phyloP scores from a whole-genome alignment of 2,329 filamentous ascomycete genomes.

The Paraphaeosphaeria sporulosa region DNA sequence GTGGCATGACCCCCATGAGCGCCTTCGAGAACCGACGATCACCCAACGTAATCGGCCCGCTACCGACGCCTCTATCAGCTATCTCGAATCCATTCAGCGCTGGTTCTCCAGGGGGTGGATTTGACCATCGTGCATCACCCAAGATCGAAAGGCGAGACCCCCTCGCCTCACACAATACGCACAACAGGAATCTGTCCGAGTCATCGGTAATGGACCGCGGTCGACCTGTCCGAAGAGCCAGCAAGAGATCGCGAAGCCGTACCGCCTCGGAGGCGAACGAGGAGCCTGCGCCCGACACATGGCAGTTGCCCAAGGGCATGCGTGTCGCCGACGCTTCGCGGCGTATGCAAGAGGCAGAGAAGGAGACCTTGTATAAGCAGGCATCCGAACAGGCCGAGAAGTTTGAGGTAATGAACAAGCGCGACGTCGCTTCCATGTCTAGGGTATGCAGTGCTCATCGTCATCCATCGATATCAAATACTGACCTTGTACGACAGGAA shows the following conservation, averaged over 20 bases:
- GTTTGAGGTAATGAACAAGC: conserved; percentile 51
- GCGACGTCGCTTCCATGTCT: conserved; percentile 61
- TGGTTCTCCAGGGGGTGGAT: conserved; percentile 37
- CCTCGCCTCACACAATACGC: conserved; percentile 28
- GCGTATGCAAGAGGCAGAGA: conserved; percentile 45
- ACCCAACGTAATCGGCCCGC: conserved; percentile 35
- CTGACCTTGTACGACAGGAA: conserved; percentile 60
- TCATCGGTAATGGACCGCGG: conserved; percentile 50
- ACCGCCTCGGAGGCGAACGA: conserved; percentile 45
- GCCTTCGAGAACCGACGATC: conserved; percentile 42
- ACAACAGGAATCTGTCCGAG: conserved; percentile 48
- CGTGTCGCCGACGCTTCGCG: conserved; percentile 44
- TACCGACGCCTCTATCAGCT: conserved; percentile 42
- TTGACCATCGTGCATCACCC: conserved; percentile 39
- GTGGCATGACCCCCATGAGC: conserved; percentile 34
- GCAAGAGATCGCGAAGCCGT: conserved; percentile 42
- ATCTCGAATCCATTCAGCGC: conserved; percentile 42
- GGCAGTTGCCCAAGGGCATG: conserved; percentile 49
- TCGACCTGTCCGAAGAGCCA: conserved; percentile 41
- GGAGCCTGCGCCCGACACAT: conserved; percentile 35
- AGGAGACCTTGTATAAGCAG: conserved; percentile 48
- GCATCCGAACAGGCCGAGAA: conserved; percentile 50
- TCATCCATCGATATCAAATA: background rate
- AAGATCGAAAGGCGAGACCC: conserved; percentile 43
- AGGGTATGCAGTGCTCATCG: conserved; percentile 54